phyloP scores from a whole-genome alignment of 495 filamentous ascomycete genomes.

The Parmelia sp. region DNA sequence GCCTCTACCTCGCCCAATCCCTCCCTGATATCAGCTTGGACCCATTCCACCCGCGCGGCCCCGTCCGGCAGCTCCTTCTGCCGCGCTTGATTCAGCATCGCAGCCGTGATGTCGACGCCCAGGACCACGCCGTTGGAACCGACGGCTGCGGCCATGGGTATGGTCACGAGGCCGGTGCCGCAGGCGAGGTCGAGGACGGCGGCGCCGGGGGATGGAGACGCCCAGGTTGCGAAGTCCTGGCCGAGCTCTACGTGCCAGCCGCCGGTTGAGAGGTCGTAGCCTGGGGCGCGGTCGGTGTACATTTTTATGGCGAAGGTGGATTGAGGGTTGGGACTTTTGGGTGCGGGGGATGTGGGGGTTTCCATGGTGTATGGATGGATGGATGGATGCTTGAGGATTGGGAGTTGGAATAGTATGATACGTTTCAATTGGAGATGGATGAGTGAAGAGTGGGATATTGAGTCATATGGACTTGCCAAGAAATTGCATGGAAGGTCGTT shows the following conservation, averaged over 20 bases:
- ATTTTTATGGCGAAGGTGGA: not conserved
- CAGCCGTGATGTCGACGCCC: not conserved
- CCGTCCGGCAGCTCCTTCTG: not conserved
- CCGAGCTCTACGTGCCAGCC: not conserved
- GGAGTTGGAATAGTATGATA: too few species aligned
- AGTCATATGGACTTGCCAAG: too few species aligned
- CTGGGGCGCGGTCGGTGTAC: not conserved
- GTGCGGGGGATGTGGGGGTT: not conserved
- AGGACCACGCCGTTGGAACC: not conserved
- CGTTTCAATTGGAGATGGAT: too few species aligned
- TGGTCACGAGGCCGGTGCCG: not conserved
- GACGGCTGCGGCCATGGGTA: not conserved
- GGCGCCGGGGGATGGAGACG: not conserved
- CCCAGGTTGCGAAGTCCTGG: not conserved
- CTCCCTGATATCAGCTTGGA: not conserved
- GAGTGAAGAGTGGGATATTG: too few species aligned
- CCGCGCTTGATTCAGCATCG: not conserved
- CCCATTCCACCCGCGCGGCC: not conserved
- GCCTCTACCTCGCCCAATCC: not conserved
- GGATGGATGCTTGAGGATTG: not conserved
- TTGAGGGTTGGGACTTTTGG: not conserved
- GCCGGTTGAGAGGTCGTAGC: not conserved
- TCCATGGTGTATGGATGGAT: not conserved
- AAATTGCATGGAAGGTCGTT: too few species aligned
- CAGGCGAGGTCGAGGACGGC: not conserved